Evolutionary conservation across 495 filamentous ascomycete species (phyloP).

Genomic region (Rostrohypoxylon terebratum): DNA sequence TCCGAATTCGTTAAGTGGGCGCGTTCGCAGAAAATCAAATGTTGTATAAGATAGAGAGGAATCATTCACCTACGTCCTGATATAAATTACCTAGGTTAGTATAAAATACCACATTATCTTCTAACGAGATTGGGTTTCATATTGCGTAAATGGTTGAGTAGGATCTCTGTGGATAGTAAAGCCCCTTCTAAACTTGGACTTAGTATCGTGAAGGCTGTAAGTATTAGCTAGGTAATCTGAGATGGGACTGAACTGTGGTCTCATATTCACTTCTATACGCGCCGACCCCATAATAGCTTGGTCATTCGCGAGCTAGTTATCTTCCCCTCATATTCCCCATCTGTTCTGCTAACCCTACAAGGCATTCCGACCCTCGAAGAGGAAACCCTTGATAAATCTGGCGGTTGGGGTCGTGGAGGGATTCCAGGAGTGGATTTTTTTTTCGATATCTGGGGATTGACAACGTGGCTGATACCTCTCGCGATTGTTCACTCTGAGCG

Average conservation of each 20-base stretch:
- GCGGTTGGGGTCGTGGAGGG: not conserved
- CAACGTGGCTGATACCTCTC: not conserved
- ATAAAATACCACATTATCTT: slow-evolving; percentile 8
- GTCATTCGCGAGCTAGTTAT: not conserved
- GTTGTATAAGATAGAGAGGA: slow-evolving; percentile 27
- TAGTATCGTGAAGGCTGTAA: no score
- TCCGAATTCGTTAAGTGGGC: not conserved
- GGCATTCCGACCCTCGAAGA: not conserved
- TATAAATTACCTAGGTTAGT: slow-evolving; percentile 9
- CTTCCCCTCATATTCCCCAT: not conserved
- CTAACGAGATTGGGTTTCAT: not conserved
- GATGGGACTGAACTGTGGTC: no score
- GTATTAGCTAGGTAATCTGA: no score
- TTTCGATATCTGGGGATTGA: not conserved
- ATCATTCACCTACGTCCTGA: not conserved
- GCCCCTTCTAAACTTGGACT: no score
- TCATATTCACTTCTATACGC: no score
- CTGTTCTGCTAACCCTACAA: not conserved
- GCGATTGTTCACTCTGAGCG: not conserved
- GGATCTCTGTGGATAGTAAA: not conserved
- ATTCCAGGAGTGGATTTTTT: not conserved
- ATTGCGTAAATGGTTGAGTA: not conserved
- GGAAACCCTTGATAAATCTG: not conserved
- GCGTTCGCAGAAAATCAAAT: not conserved
- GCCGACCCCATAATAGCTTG: no score